Conservation (phyloP, 73 alveolate genomes). For the Urostyla sp. region DNA sequence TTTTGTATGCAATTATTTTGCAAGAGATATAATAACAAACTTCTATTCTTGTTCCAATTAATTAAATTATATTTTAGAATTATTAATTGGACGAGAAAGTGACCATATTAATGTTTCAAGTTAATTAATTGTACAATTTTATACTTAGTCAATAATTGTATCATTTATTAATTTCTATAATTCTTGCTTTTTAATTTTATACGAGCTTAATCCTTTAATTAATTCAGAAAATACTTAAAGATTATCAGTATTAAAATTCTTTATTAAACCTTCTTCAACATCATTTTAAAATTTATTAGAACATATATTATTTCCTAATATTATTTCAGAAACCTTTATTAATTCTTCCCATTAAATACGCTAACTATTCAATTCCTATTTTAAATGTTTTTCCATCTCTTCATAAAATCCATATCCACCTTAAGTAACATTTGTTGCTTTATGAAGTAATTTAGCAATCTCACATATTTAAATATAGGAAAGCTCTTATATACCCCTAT, state of each 20-base stretch:
- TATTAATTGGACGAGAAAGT: conserved; percentile 30
- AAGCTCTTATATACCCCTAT: conserved; percentile 18
- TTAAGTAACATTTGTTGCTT: conserved; percentile 44
- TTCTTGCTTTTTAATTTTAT: conserved; percentile 37
- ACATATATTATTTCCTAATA: conserved; percentile 53
- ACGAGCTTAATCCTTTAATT: conserved; percentile 24
- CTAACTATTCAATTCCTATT: neutral
- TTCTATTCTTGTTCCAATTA: conserved; percentile 28
- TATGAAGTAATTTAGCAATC: conserved; percentile 25
- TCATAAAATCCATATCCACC: conserved; percentile 70
- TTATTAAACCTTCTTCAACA: conserved; percentile 32
- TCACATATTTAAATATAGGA: conserved; percentile 13
- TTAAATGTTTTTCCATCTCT: conserved; percentile 56
- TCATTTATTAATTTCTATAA: neutral
- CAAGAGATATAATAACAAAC: neutral
- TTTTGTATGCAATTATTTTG: conserved; percentile 21
- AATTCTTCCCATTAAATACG: neutral
- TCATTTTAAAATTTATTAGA: conserved; percentile 47
- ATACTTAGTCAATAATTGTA: neutral
- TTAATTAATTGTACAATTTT: conserved; percentile 42
- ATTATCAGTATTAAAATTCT: conserved; percentile 34
- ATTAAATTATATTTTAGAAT: neutral
- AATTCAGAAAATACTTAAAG: conserved; percentile 1
- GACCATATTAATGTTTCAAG: conserved; percentile 59
- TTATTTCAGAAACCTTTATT: conserved; percentile 24